These are phyloP conservation scores for Xylaria sp. DNA, from an alignment of 2,329 filamentous ascomycete species.

Conservation along the genomic window DNA sequence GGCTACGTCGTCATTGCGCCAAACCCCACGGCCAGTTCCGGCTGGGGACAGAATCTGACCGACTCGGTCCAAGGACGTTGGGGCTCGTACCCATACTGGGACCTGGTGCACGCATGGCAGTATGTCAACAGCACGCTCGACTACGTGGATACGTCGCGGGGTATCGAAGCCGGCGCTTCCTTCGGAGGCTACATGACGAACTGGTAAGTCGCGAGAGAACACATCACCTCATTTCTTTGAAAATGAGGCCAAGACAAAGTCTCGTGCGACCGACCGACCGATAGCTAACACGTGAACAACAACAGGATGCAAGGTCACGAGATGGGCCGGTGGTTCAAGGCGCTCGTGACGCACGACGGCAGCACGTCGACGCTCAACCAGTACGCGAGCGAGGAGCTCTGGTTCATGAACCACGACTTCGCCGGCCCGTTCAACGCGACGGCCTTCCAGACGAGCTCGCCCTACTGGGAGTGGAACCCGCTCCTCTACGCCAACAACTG, in stretches of 20 bases:
- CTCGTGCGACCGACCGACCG: background rate
- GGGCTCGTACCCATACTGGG: conserved; percentile 65
- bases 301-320: conserved; percentile 63
- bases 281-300: conserved; percentile 1
- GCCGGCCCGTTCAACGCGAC: conserved; percentile 59
- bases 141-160: conserved; percentile 62
- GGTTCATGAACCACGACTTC: conserved; percentile 58
- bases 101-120: conserved; percentile 64
- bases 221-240: background rate
- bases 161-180: conserved; percentile 63
- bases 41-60: conserved; percentile 65
- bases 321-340: conserved; percentile 66
- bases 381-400: conserved; percentile 51
- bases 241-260: background rate
- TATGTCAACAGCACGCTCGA: conserved; percentile 62
- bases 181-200: conserved; percentile 69
- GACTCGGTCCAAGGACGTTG: conserved; percentile 62
- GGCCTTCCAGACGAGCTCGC: conserved; percentile 50
- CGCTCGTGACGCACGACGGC: conserved; percentile 66
- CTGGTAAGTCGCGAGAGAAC: conserved; percentile 49
- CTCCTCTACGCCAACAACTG: conserved; percentile 64
- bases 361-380: conserved; percentile 51
- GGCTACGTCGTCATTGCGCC: conserved; percentile 66
- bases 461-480: conserved; percentile 63
- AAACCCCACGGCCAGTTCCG: conserved; percentile 65